Conservation (phyloP, 2,329 filamentous ascomycete species). For the Colletotrichum sp. region DNA sequence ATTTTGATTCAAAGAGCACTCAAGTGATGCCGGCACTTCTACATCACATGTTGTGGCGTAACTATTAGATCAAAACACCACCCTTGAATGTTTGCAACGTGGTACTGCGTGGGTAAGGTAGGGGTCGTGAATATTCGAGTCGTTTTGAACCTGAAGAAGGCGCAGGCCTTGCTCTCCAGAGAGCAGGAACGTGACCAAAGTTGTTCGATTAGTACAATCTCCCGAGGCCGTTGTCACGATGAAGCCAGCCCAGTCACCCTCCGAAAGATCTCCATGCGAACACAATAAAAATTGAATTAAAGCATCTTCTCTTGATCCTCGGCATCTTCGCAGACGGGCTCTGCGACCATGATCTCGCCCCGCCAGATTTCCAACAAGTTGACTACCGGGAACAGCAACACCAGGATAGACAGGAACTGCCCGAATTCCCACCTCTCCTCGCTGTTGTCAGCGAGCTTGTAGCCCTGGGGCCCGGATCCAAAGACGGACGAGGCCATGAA, state of each 20-base stretch:
- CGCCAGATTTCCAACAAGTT: slow-evolving; percentile 64
- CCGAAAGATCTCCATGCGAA: not conserved
- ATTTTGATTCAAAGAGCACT: not conserved
- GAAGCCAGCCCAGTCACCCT: not conserved
- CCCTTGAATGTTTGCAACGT: not conserved
- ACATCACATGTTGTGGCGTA: not conserved
- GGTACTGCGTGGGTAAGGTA: not conserved
- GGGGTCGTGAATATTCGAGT: not conserved
- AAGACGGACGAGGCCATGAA: slow-evolving; percentile 66
- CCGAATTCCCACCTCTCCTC: slow-evolving; percentile 69
- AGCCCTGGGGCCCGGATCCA: slow-evolving; percentile 46
- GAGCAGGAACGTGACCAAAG: accelerated
- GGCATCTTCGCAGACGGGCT: not conserved
- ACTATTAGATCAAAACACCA: not conserved
- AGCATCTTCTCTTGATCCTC: not conserved
- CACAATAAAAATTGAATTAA: not conserved
- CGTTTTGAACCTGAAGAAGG: not conserved
- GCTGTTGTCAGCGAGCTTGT: slow-evolving; percentile 53
- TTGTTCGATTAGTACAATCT: not conserved
- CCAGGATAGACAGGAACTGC: slow-evolving; percentile 63
- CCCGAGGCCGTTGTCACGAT: not conserved
- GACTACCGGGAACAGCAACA: slow-evolving; percentile 65
- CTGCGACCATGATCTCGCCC: slow-evolving; percentile 47
- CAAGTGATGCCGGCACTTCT: not conserved
- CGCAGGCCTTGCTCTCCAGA: not conserved